phyloP scores from a whole-genome alignment of 345 rosid genomes.

The Turritis glabra region DNA sequence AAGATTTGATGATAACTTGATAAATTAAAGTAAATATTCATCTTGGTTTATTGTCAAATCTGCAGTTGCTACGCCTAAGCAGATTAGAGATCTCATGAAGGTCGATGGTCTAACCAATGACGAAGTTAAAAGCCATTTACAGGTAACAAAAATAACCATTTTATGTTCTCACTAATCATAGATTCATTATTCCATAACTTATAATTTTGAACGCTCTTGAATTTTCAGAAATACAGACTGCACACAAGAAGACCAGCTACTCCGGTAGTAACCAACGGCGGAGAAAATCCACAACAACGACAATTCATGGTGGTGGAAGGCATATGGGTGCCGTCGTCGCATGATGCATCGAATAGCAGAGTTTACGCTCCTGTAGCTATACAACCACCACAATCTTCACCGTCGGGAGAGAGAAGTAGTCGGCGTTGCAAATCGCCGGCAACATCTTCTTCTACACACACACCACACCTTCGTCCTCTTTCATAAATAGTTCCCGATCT shows the following conservation, averaged over 20 bases:
- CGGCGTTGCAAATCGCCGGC: slow-evolving; percentile 61
- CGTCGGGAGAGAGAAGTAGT: slow-evolving; percentile 54
- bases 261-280: slow-evolving; percentile 14
- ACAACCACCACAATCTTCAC: slow-evolving; percentile 34
- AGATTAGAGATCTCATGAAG: slow-evolving; percentile 90
- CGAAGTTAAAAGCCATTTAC: slow-evolving; percentile 98
- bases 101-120: slow-evolving; percentile 92
- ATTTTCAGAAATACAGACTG: slow-evolving; percentile 78
- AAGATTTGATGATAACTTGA: neutral
- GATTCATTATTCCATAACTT: neutral
- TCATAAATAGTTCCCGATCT: neutral
- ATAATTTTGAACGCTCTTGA: neutral
- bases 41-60: neutral
- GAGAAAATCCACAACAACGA: slow-evolving; percentile 54
- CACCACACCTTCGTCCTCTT: slow-evolving; percentile 48
- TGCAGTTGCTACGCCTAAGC: slow-evolving; percentile 92
- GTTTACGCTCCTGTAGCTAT: slow-evolving; percentile 58
- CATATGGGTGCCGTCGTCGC: slow-evolving; percentile 68
- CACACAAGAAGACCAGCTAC: slow-evolving; percentile 78
- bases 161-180: neutral
- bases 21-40: neutral
- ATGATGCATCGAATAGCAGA: slow-evolving; percentile 36
- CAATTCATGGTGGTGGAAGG: slow-evolving; percentile 87
- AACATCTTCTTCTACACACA: slow-evolving; percentile 66
- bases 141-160: slow-evolving; percentile 47